Percentiles rank a stretch among this genome's conserved stretches.
phyloP scores from a whole-genome alignment of 2,329 filamentous ascomycete genomes.

The Metarhizium guizhouense region DNA sequence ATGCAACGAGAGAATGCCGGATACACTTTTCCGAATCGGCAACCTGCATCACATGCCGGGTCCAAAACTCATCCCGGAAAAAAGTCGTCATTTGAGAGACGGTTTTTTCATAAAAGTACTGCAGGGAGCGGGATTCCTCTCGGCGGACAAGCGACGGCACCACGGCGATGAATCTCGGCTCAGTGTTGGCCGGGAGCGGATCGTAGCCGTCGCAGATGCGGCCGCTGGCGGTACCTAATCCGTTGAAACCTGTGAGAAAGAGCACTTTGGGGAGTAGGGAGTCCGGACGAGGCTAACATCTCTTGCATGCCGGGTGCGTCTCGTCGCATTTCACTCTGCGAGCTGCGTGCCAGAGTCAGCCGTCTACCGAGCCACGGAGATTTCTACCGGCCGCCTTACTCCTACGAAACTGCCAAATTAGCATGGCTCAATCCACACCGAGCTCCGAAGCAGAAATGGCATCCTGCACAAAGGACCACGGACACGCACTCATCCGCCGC shows the following conservation, averaged over 20 bases:
- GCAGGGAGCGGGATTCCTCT: not conserved
- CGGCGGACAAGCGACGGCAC: not conserved
- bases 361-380: not conserved
- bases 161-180: not conserved
- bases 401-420: too few relatives aligned
- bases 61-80: slow-evolving; percentile 1
- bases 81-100: not conserved
- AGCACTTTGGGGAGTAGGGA: not conserved
- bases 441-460: too few relatives aligned
- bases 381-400: not conserved
- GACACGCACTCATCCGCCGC: too few relatives aligned
- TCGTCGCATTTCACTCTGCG: slow-evolving; percentile 2
- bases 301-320: not conserved
- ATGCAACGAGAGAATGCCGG: not conserved
- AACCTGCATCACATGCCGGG: not conserved
- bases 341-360: not conserved
- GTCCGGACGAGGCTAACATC: not conserved
- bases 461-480: too few relatives aligned
- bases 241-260: not conserved
- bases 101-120: not conserved
- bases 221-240: not conserved
- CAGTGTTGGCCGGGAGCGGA: not conserved
- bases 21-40: not conserved
- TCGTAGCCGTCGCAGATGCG: slow-evolving; percentile 1
- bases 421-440: not conserved